phyloP scores from a whole-genome alignment of 371 early-diverging fungal genomes.

The Mortierella sp. region DNA sequence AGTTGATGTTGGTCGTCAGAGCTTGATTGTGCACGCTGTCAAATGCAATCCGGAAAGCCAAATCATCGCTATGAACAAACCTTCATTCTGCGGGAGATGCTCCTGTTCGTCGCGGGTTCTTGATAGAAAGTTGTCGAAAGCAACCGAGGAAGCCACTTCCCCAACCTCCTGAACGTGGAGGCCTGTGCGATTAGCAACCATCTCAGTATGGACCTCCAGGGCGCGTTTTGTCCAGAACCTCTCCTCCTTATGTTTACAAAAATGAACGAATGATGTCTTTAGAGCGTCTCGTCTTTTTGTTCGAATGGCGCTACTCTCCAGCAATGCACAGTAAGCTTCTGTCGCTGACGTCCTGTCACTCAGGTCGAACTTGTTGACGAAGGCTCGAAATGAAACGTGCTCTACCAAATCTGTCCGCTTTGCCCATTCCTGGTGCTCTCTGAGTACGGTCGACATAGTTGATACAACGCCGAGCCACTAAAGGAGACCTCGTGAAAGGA shows the following conservation, averaged over 20 bases:
- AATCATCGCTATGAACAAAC: too few species aligned
- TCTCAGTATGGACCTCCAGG: constrained; percentile 10
- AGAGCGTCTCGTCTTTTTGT: constrained; percentile 16
- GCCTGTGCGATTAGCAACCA: constrained; percentile 3
- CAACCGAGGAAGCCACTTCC: too few species aligned
- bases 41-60: too few species aligned
- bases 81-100: too few species aligned
- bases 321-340: constrained; percentile 15
- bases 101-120: too few species aligned
- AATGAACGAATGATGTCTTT: neutral
- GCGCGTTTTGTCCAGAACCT: constrained; percentile 22
- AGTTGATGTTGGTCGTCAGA: too few species aligned
- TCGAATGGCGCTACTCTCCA: constrained; percentile 21
- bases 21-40: too few species aligned
- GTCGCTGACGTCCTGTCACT: constrained; percentile 22
- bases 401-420: constrained; percentile 1
- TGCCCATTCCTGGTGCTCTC: constrained; percentile 26
- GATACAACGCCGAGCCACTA: constrained; percentile 1
- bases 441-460: constrained; percentile 5
- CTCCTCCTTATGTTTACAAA: constrained; percentile 11
- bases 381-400: constrained; percentile 24
- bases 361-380: constrained; percentile 20
- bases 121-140: too few species aligned
- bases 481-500: neutral
- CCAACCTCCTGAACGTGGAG: neutral